These are phyloP conservation scores for Scenedesmus sp. DNA, from an alignment of 163 green algal species.

Conservation along the genomic window DNA sequence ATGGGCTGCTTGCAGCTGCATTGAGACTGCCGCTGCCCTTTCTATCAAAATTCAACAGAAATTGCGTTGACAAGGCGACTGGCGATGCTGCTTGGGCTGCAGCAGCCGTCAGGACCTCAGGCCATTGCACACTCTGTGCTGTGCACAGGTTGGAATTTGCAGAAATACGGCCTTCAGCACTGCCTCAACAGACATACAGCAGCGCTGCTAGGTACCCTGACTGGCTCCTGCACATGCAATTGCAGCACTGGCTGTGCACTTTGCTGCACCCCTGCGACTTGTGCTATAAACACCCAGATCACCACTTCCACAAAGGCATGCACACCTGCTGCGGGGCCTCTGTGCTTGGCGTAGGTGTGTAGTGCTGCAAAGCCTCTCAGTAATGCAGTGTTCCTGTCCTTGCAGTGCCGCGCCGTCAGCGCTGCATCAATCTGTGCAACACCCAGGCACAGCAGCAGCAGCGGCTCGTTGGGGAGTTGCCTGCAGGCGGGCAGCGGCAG, in stretches of 20 bases:
- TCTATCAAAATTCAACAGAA: too few species aligned
- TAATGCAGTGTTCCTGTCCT: conserved; percentile 53
- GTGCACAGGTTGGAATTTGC: too few species aligned
- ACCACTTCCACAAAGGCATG: not conserved
- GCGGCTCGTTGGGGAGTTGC: conserved; percentile 69
- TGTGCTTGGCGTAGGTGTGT: conserved; percentile 36
- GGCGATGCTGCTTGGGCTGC: too few species aligned
- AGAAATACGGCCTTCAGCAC: too few species aligned
- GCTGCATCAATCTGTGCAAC: conserved; percentile 67
- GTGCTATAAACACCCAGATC: not conserved
- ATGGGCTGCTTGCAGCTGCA: too few species aligned
- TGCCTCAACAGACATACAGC: too few species aligned
- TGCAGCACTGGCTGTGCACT: not conserved
- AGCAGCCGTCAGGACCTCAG: too few species aligned
- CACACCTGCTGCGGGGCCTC: conserved; percentile 19
- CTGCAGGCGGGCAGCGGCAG: not conserved
- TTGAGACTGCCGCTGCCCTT: too few species aligned
- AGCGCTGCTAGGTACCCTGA: too few species aligned
- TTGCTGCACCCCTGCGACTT: not conserved
- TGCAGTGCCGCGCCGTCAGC: conserved; percentile 48
- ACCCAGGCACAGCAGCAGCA: conserved; percentile 82
- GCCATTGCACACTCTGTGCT: too few species aligned
- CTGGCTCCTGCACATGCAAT: too few species aligned
- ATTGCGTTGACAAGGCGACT: too few species aligned
- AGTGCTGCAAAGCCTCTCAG: conserved; percentile 77